Conservation (phyloP, 768 basidiomycete genomes). For the Suillus brevipes region DNA sequence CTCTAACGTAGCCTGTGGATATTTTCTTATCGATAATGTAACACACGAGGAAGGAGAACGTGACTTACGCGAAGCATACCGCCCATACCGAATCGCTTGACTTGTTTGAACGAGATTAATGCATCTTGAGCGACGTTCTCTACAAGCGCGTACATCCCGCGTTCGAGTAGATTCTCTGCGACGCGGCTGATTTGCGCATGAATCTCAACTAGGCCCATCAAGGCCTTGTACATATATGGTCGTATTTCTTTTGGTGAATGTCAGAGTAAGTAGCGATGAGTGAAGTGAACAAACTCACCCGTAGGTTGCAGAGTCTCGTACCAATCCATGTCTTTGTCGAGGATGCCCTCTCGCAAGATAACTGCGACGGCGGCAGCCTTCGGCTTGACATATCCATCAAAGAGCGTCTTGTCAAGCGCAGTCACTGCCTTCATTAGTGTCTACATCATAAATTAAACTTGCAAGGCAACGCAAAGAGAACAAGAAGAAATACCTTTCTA, state of each 20-base stretch:
- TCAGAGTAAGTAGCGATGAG: conserved; percentile 12
- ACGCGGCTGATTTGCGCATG: conserved; percentile 88
- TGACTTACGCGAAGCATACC: conserved; percentile 90
- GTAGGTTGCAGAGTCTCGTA: conserved; percentile 90
- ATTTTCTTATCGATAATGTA: neutral
- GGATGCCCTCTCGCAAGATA: conserved; percentile 77
- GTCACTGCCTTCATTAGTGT: conserved; percentile 74
- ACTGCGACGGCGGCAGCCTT: conserved; percentile 67
- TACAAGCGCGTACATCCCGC: conserved; percentile 79
- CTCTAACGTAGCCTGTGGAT: conserved; percentile 88
- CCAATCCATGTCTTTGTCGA: conserved; percentile 88
- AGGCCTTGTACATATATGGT: conserved; percentile 87
- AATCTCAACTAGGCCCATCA: conserved; percentile 86
- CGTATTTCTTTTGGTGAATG: conserved; percentile 69
- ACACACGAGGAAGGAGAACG: neutral
- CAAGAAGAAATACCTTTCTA: conserved; percentile 49
- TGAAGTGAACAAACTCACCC: conserved; percentile 46
- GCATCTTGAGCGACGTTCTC: conserved; percentile 84
- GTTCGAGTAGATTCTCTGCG: conserved; percentile 76
- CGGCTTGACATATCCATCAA: conserved; percentile 83
- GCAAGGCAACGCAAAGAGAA: neutral
- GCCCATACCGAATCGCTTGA: conserved; percentile 94
- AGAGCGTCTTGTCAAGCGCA: conserved; percentile 86
- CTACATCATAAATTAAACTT: conserved; percentile 34
- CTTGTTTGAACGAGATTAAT: conserved; percentile 81